Evolutionary conservation across 1,284 basidiomycete genomes (phyloP), one percentile per base, ranked within the genome.

Genomic region (Melampsora larici-populina): DNA sequence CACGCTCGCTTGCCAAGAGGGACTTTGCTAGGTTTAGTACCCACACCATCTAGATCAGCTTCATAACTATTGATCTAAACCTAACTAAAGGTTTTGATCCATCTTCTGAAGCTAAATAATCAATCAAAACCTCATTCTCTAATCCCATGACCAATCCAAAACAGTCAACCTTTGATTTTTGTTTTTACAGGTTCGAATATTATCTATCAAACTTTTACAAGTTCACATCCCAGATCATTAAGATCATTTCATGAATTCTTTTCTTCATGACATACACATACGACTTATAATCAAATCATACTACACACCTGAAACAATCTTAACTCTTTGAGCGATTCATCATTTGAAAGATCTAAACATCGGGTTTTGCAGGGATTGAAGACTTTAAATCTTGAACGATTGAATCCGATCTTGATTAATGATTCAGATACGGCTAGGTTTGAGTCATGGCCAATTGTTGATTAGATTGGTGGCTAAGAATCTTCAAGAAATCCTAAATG

Each of bases 241-340:
- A 88, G 96, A 17, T 87, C 97, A 15, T 94, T 98, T 84, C 94
- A 98, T 76, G 93, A 94, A 60, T 96, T 98, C 84, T 97, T 98
- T 83, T 89, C 91, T 24, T 89, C 93, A 0, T 90, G 97, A 5
- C 92, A 97, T 81, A 97, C 95, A 0, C 94, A 97, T 83, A 96
- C 95, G 0, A 86, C 92, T 4, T 98, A 98, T 83, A n/a, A 90
- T 62, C 36, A 67, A 48, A 58, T 48, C 29, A 40, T 26, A 55
- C 67, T 46, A 69, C 63, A 72, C 51, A 69, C 91, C 94, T 40
- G 96, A 98, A 85, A 94, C 95, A 0, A 87, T 97, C 48, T 86
- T 97, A 24, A 87, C 94, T 48, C 87, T 98, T 1, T 90, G 92
- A 5, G 89, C 93, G 0, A 86, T 97, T 89, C 89, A 7, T 88